Evolutionary conservation across 257 asterid species (phyloP), one percentile per base, ranked within the genome.

Genomic region (Verbascum thapsus): DNA sequence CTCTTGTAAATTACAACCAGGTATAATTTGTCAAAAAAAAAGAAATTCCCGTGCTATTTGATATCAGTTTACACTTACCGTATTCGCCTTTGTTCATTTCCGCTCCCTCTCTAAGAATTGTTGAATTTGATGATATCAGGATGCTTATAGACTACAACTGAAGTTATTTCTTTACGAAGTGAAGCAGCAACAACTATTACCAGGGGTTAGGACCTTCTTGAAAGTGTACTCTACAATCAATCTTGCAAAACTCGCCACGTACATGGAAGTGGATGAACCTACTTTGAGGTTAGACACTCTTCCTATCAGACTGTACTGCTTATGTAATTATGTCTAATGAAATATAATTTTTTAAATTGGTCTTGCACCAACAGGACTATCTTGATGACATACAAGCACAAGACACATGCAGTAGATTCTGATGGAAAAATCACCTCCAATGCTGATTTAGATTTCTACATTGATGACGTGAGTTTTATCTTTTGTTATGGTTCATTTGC

Each of bases 1-100:
- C 97, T 76, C 96, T 90, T 53, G 88, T 94, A 66, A 94, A 90
- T 69, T 94, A 94, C 85, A 94, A 94, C 75, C 99, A 94, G 99
- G 99, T 90, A 72, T 22, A 18, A 56, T 26, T 26, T 26, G 32
- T 26, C 5, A n/a, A n/a, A n/a, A n/a, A n/a, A n/a, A n/a, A n/a
- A n/a, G n/a, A n/a, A n/a, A n/a, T 26, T 26, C 32, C 2, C 5
- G 32, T 5, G 2, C 32, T 26, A 26, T 26, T 26, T 26, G 2
- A 26, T 26, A 5, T 26, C 32, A 26, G 32, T 26, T 26, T 26
- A 26, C 32, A 26, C 32, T 26, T 26, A 26, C 2, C 5, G 32
- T 26, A 26, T 26, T 26, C 42, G 35, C 12, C 11, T 15, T 48
- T 62, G 16, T 52, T 59, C 8, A 20, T 20, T 37, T 39, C 45